A percentile compares a stretch with the other conserved stretches of the same genome.
Evolutionary conservation across 495 filamentous ascomycete genomes (phyloP).

Genomic region (Penicillium parvum): DNA sequence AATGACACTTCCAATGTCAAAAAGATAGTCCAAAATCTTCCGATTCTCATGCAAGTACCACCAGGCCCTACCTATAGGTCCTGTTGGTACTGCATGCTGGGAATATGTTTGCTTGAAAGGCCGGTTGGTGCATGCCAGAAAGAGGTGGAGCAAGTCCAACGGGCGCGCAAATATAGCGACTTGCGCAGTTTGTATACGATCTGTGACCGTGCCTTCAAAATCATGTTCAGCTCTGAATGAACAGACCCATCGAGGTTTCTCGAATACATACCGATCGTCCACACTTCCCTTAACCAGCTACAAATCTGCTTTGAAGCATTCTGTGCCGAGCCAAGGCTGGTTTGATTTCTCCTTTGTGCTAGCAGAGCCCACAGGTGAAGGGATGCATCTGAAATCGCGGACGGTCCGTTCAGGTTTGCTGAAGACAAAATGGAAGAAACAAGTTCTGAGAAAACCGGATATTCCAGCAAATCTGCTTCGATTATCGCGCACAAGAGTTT

Average conservation of each 20-base stretch:
- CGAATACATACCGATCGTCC: constrained; percentile 62
- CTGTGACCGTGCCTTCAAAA: constrained; percentile 29
- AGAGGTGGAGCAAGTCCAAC: constrained; percentile 32
- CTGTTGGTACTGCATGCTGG: constrained; percentile 22
- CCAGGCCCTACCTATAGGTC: constrained; percentile 33
- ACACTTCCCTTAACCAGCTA: constrained; percentile 74
- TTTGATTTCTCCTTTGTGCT: constrained; percentile 47
- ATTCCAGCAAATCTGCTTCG: constrained; percentile 55
- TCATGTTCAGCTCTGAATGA: too few relatives aligned
- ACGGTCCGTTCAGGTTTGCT: constrained; percentile 76
- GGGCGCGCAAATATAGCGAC: constrained; percentile 40
- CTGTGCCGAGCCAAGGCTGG: constrained; percentile 58
- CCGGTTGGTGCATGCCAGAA: constrained; percentile 41
- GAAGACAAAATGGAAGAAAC: constrained; percentile 66
- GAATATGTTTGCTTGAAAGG: constrained; percentile 17
- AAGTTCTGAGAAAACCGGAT: constrained; percentile 57
- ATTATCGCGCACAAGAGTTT: constrained; percentile 67
- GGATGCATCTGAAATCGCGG: constrained; percentile 71
- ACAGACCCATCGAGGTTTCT: background rate
- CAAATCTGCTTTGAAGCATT: constrained; percentile 65
- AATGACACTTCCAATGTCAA: constrained; percentile 24
- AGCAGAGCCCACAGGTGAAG: constrained; percentile 67
- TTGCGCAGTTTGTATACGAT: constrained; percentile 39
- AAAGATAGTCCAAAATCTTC: constrained; percentile 33
- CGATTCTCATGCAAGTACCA: constrained; percentile 33